Conservation (phyloP, 768 basidiomycete genomes). For the Pulveroboletus frians region DNA sequence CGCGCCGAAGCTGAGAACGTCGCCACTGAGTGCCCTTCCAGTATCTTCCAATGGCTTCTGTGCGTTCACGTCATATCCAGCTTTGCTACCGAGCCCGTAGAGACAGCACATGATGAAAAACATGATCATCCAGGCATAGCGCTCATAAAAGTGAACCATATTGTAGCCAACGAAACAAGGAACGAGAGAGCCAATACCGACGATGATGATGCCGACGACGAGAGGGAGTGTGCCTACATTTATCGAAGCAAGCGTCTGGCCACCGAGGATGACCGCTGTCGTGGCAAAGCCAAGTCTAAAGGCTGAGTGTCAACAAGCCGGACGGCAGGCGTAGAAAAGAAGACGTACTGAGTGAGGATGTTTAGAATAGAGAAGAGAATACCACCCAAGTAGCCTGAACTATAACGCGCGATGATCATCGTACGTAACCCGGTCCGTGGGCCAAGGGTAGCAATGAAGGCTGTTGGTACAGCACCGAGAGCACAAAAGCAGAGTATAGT, state of each 20-base stretch:
- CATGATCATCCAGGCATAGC: conserved; percentile 50
- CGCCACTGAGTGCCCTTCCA: conserved; percentile 40
- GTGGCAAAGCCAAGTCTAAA: conserved; percentile 45
- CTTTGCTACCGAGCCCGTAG: conserved; percentile 44
- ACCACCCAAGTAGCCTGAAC: conserved; percentile 46
- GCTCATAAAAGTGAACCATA: conserved; percentile 45
- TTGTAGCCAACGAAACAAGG: conserved; percentile 48
- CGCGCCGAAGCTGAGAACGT: conserved; percentile 48
- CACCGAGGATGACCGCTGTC: conserved; percentile 47
- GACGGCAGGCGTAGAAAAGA: not conserved
- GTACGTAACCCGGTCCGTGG: conserved; percentile 51
- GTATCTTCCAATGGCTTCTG: conserved; percentile 41
- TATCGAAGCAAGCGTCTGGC: conserved; percentile 45
- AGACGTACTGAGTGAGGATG: conserved; percentile 44
- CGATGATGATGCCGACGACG: conserved; percentile 45
- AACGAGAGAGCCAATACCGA: conserved; percentile 37
- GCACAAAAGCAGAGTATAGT: conserved; percentile 43
- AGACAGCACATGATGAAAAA: conserved; percentile 47
- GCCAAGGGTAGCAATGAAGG: conserved; percentile 51
- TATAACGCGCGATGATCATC: conserved; percentile 48
- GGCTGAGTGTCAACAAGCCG: not conserved
- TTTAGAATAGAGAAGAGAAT: conserved; percentile 48
- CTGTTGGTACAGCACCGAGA: conserved; percentile 37
- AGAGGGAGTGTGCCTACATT: conserved; percentile 42
- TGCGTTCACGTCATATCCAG: conserved; percentile 41